phyloP scores from a whole-genome alignment of 352 stramenopile species.

The Phytopythium helicoides region DNA sequence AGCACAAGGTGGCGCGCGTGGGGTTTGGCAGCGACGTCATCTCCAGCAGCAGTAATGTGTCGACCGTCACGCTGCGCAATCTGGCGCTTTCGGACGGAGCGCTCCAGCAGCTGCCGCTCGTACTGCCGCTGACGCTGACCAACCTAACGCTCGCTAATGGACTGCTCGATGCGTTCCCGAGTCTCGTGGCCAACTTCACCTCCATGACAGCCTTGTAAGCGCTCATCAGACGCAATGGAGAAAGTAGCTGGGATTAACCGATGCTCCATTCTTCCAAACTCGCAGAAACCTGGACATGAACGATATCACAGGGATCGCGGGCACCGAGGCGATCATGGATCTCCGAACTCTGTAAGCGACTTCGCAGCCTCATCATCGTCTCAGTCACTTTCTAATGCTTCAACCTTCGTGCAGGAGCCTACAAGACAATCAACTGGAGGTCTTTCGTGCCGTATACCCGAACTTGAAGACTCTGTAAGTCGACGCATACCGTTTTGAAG shows the following conservation, averaged over 20 bases:
- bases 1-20: constrained; percentile 35
- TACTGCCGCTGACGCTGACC: constrained; percentile 17
- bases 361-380: neutral
- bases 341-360: constrained; percentile 41
- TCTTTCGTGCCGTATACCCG: constrained; percentile 53
- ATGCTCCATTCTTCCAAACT: constrained; percentile 2
- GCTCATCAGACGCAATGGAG: neutral
- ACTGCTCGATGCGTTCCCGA: constrained; percentile 23
- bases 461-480: constrained; percentile 45
- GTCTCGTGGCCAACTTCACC: constrained; percentile 33
- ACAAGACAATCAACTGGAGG: constrained; percentile 46
- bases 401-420: constrained; percentile 24
- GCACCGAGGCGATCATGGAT: constrained; percentile 25
- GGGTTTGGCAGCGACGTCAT: constrained; percentile 23
- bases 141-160: constrained; percentile 32
- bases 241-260: neutral
- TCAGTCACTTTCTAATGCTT: constrained; percentile 1
- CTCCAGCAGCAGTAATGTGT: constrained; percentile 20
- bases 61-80: constrained; percentile 27
- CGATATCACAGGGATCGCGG: constrained; percentile 27
- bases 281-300: constrained; percentile 30
- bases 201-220: constrained; percentile 26
- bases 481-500: neutral
- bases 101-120: constrained; percentile 19
- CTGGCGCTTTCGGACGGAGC: constrained; percentile 21